Base-by-base conservation (phyloP, 257 asterid genomes). In the Petrea volubilis region DNA sequence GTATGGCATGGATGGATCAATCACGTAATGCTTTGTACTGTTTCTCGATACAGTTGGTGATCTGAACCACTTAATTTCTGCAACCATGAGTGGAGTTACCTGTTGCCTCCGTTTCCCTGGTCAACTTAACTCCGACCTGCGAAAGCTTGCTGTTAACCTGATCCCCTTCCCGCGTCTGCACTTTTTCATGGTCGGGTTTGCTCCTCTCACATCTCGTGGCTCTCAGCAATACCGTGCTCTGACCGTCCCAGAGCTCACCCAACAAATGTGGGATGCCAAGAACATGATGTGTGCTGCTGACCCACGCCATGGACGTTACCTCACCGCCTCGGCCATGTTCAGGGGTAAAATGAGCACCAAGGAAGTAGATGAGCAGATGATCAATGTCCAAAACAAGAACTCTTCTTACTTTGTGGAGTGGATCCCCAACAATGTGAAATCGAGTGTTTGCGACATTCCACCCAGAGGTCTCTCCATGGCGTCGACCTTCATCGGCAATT, bases 311-410 rank as follows among this genome's bases (percentile, higher is more conserved):
- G 95, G 91, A 3, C 91, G 95, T 6, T 88, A 88, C 70, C 92
- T 87, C 62, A 89, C 96, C 21, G 96, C 96, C 68, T 89, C 96
- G 4, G 96, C 96, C 49, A 89, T 89, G 96, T 89, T 89, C 86
- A 67, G 96, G 21, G 96, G 96, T 58, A 89, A 89, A 79, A 89
- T 88, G 92, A 86, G 91, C 81, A 85, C 94, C 51, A 87, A 85
- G 67, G 94, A 87, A 85, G 94, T 87, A 6, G 96, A 88, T 25
- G 95, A 88, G 15, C 96, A 88, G 64, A 88, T 88, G 96, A 88
- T 88, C 34, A 87, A 89, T 27, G 92, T 89, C 18, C 96, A 87
- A 67, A 89, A 89, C 77, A 89, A 89, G 87, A 89, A 89, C 89
- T 89, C 94, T n/a, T 89, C 96, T 0, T 87, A 89, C 87, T 89